Percentiles rank a stretch among this genome's conserved stretches.
phyloP scores from a whole-genome alignment of 345 rosid genomes.

The Eucalyptus microcorys region DNA sequence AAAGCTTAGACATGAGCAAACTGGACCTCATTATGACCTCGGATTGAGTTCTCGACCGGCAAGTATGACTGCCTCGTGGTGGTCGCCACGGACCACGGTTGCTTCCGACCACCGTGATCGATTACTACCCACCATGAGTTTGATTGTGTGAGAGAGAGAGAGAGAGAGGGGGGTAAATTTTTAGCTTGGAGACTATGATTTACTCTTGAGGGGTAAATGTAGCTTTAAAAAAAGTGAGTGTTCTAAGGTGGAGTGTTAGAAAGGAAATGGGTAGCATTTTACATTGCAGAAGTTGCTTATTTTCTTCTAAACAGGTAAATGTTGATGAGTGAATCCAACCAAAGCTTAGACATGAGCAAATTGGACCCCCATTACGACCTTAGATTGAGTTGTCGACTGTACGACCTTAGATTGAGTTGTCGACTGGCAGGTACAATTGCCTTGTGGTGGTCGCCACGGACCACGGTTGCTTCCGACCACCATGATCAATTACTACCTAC shows the following conservation, averaged over 20 bases:
- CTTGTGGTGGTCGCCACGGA: not conserved
- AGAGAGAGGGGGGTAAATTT: not conserved
- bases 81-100: not conserved
- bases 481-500: not conserved
- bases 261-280: not conserved
- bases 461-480: not conserved
- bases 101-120: not conserved
- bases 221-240: not conserved
- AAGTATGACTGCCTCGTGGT: not conserved
- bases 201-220: not conserved
- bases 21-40: not conserved
- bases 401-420: not conserved
- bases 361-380: not conserved
- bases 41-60: not conserved
- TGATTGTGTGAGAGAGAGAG: not conserved
- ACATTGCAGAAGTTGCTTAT: not conserved
- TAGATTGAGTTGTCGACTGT: not conserved
- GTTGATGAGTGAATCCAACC: not conserved
- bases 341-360: not conserved
- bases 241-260: not conserved
- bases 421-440: fast-evolving
- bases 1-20: not conserved
- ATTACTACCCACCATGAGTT: not conserved
- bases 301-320: not conserved
- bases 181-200: not conserved